A percentile compares a stretch with the other conserved stretches of the same genome.
phyloP scores from a whole-genome alignment of 345 rosid genomes.

The Conringia planisiliqua region DNA sequence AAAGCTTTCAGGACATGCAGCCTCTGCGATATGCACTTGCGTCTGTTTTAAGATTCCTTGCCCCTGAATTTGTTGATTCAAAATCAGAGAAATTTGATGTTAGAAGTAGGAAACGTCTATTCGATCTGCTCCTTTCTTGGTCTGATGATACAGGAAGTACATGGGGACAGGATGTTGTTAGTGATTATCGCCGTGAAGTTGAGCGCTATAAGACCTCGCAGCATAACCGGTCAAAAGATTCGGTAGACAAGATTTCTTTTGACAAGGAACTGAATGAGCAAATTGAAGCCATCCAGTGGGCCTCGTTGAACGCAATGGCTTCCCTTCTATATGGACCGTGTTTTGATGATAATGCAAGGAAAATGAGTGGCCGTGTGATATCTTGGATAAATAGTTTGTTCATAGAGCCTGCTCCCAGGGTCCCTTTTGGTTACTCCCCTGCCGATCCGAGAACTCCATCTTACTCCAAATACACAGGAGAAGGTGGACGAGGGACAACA shows the following conservation, averaged over 20 bases:
- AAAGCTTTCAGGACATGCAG: slow-evolving; percentile 85
- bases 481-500: slow-evolving; percentile 75
- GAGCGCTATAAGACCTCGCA: slow-evolving; percentile 94
- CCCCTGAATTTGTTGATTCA: slow-evolving; percentile 94
- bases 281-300: slow-evolving; percentile 95
- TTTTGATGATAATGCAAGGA: slow-evolving; percentile 98
- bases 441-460: slow-evolving; percentile 92
- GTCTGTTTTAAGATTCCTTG: slow-evolving; percentile 79
- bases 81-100: slow-evolving; percentile 90
- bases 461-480: slow-evolving; percentile 78
- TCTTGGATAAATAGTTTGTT: slow-evolving; percentile 97
- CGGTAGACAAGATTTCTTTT: slow-evolving; percentile 85
- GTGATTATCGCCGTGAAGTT: slow-evolving; percentile 95
- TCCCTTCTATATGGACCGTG: slow-evolving; percentile 95
- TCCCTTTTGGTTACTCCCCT: slow-evolving; percentile 93
- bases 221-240: slow-evolving; percentile 90
- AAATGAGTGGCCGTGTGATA: slow-evolving; percentile 96
- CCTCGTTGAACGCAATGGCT: slow-evolving; percentile 96
- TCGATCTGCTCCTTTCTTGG: slow-evolving; percentile 92
- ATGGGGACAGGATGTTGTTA: slow-evolving; percentile 83
- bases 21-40: slow-evolving; percentile 93
- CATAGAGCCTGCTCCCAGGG: slow-evolving; percentile 93
- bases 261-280: slow-evolving; percentile 93
- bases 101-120: slow-evolving; percentile 78
- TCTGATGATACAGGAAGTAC: slow-evolving; percentile 77